Evolutionary conservation across 2,329 filamentous ascomycete species (phyloP), one percentile per base, ranked within the genome.

Genomic region (Hypoxylon sp.): DNA sequence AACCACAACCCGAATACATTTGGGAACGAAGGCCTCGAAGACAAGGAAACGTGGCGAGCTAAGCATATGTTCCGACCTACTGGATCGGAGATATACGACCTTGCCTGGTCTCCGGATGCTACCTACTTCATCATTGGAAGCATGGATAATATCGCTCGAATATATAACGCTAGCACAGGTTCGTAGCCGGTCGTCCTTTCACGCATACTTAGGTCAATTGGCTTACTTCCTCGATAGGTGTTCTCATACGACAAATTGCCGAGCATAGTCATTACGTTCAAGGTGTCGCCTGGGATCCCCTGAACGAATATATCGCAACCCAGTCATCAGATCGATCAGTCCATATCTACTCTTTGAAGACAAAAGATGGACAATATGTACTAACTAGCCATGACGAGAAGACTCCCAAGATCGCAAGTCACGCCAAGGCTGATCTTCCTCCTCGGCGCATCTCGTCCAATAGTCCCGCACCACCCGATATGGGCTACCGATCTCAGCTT

Each of bases 71-170:
- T 94, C 81, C 90, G 96, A 69, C 97, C 94, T 50, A 93, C 92
- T 69, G 95, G 94, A 37, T 94, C 94, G 10, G 96, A 99, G 80
- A 98, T 99, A 73, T 99, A 99, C 82, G 96, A 99, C 80, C 84
- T 99, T 63, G 96, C 96, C 55, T 99, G 96, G 97, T 98, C 96
- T 53, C 97, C 97, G n/a, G 96, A 99, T 80, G 94, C 93, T 42
- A 85, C 91, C 42, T 96, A 97, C 83, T 97, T 99, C 84, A 98
- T 99, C 75, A 98, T 97, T 24, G 96, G 96, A 42, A 98, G 96
- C 82, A 98, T 99, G 94, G 96, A 99, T 83, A 99, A 99, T 79
- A 91, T 98, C 78, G 94, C 96, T 65, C 89, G 95, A 66, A 98
- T 99, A 75, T 98, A 98, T 85, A 98, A 97, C 81, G 93, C 94